Evolutionary conservation across 176 grass and related monocot species (phyloP).

Genomic region (Puccinellia tenuiflora): DNA sequence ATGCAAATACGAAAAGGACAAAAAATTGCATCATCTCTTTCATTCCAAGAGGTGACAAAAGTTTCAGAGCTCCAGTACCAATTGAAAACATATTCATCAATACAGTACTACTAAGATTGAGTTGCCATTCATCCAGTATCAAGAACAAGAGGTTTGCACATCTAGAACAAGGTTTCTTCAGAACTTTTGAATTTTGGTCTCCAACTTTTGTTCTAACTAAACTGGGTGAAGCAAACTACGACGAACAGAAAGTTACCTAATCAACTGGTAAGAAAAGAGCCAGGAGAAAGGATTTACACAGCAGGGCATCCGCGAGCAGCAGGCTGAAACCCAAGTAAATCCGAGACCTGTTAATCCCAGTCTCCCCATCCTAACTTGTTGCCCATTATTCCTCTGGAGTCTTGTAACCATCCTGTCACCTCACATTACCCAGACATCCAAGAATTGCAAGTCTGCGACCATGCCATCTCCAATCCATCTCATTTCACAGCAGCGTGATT

Average conservation of each 20-base stretch:
- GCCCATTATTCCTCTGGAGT: slow-evolving; percentile 25
- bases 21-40: not conserved
- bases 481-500: slow-evolving; percentile 25
- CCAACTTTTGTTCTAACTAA: slow-evolving; percentile 31
- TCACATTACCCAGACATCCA: slow-evolving; percentile 10
- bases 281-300: slow-evolving; percentile 52
- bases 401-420: slow-evolving; percentile 12
- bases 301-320: slow-evolving; percentile 10
- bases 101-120: not conserved
- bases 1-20: slow-evolving; percentile 8
- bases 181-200: not conserved
- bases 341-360: not conserved
- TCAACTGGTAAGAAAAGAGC: slow-evolving; percentile 33
- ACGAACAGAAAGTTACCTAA: slow-evolving; percentile 43
- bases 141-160: slow-evolving; percentile 28
- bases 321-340: slow-evolving; percentile 18
- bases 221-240: slow-evolving; percentile 35
- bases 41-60: not conserved
- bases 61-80: not conserved
- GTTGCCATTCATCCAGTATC: slow-evolving; percentile 26
- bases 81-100: slow-evolving; percentile 4
- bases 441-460: slow-evolving; percentile 25
- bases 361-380: slow-evolving; percentile 19
- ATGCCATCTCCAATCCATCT: not conserved
- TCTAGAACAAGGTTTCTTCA: slow-evolving; percentile 26